These are phyloP conservation scores for Ogataea trehalophila DNA, from an alignment of 805 yeast genomes.

Conservation along the genomic window DNA sequence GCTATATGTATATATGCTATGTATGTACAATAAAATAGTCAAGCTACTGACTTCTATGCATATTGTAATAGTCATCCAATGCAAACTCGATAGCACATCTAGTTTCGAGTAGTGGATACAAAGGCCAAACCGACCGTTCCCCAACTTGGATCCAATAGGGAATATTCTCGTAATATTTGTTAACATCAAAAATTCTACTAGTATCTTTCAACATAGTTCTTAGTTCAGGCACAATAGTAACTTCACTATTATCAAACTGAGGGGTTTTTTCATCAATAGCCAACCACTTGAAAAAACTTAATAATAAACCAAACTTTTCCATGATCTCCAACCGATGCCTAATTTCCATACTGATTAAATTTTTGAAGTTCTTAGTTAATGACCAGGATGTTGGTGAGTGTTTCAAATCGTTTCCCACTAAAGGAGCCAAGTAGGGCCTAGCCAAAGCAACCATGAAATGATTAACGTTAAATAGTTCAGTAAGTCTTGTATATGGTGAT, in stretches of 20 bases:
- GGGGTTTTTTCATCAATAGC: slow-evolving; percentile 88
- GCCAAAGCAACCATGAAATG: slow-evolving; percentile 89
- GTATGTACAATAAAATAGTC: background rate
- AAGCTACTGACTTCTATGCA: slow-evolving; percentile 19
- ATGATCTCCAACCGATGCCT: slow-evolving; percentile 80
- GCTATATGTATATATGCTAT: too few relatives aligned
- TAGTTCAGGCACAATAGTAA: slow-evolving; percentile 86
- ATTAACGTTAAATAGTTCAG: slow-evolving; percentile 92
- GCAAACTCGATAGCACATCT: slow-evolving; percentile 88
- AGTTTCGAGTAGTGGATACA: slow-evolving; percentile 76
- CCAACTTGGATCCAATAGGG: slow-evolving; percentile 90
- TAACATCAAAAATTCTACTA: slow-evolving; percentile 73
- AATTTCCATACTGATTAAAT: slow-evolving; percentile 67
- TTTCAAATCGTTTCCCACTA: slow-evolving; percentile 75
- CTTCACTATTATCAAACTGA: slow-evolving; percentile 65
- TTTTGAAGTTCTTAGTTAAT: slow-evolving; percentile 33
- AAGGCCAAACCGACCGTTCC: slow-evolving; percentile 91
- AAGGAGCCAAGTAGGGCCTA: slow-evolving; percentile 89
- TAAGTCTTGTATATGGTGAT: slow-evolving; percentile 79
- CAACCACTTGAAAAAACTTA: slow-evolving; percentile 64
- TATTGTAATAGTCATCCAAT: slow-evolving; percentile 65
- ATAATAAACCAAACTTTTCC: slow-evolving; percentile 71
- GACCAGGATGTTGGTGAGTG: slow-evolving; percentile 44
- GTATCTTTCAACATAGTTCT: slow-evolving; percentile 65
- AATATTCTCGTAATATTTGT: slow-evolving; percentile 63